Evolutionary conservation across 2,329 filamentous ascomycete species (phyloP), one percentile per base, ranked within the genome.

Genomic region (Graphiopsis chlorocephala): DNA sequence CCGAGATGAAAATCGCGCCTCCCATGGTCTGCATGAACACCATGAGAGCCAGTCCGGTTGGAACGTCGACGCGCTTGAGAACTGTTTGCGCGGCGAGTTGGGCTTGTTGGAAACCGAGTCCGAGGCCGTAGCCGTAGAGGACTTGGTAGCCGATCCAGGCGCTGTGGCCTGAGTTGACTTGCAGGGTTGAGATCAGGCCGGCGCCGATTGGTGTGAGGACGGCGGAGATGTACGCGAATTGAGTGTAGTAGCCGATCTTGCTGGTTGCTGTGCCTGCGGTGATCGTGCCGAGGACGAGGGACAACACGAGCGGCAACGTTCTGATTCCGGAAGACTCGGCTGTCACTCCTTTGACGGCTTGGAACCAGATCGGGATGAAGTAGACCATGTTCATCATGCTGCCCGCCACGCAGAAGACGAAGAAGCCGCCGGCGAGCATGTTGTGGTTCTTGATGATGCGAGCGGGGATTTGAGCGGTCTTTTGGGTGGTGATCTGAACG

Each of bases 71-170:
- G 0, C 72, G 66, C 8, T 70, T 61, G 0, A 80, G 74, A 2
- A 73, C 67, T 2, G 74, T 75, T 59, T 82, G 79, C 5, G 74
- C 78, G 12, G 76, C 74, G 48, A 80, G 77, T 64, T 78, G 75
- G 12, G 75, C 76, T 45, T 79, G 74, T 58, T 81, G 79, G n/a
- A 80, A 72, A 26, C 70, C 71, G 10, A 78, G 67, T 4, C 82
- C 82, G 14, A 79, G 71, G 1, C 81, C 80, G 3, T 78, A 71
- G 23, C 81, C 83, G 4, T 77, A 65, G 2, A 84, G 66, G 4
- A 80, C 73, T 62, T 84, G 80, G 69, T 79, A 84, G 10, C 82
- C 82, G 25, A 83, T 78, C 82, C 81, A 84, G 33, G 76, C 72
- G 2, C 68, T 72, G 0, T 73, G 72, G 0, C 76, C 67, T 3